Evolutionary conservation across 257 asterid genomes (phyloP).

Genomic region (Voacanga thouarsii): DNA sequence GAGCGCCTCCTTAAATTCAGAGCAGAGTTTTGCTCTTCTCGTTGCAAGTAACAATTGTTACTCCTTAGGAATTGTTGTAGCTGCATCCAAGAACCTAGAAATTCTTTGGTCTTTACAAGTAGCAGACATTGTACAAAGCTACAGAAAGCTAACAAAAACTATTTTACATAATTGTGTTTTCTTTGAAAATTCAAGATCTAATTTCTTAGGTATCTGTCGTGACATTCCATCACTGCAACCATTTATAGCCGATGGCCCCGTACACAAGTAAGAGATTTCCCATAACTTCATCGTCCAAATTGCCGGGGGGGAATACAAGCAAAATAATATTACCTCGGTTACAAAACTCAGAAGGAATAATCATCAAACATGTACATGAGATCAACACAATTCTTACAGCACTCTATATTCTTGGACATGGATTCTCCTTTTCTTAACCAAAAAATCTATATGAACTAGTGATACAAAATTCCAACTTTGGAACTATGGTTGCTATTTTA

Average conservation of each 20-base stretch:
- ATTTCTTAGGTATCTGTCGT: background rate
- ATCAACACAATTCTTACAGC: background rate
- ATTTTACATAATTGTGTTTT: background rate
- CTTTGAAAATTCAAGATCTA: background rate
- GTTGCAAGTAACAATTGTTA: background rate
- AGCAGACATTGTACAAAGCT: background rate
- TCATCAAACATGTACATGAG: background rate
- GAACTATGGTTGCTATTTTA: constrained; percentile 2
- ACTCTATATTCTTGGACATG: background rate
- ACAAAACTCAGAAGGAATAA: no score
- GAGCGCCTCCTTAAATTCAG: constrained; percentile 6
- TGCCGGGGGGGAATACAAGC: background rate
- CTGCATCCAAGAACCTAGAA: background rate
- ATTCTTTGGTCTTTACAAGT: background rate
- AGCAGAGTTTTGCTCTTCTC: background rate
- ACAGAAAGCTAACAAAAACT: background rate
- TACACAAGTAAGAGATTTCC: background rate
- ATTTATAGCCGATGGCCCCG: background rate
- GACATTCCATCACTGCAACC: background rate
- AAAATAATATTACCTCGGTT: no score
- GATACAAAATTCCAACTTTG: constrained; percentile 3
- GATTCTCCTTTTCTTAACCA: no score
- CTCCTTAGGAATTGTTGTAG: background rate
- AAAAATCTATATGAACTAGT: constrained; percentile 1
- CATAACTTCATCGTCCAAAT: background rate